Evolutionary conservation across 345 rosid species (phyloP).

Genomic region (Salix arbutifolia): DNA sequence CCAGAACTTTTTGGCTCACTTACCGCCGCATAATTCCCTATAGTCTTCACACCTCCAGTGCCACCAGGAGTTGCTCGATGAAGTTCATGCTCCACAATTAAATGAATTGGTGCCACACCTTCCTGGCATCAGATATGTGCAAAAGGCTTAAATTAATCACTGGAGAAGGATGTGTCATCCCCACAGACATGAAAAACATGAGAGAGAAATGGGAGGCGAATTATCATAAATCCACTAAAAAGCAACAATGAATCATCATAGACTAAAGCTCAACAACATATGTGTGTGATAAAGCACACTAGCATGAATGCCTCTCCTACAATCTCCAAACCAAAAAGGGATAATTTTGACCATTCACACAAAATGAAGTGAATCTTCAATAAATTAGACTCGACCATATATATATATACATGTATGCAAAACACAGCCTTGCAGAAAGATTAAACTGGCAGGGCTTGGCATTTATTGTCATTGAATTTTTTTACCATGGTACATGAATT

Average conservation of each 20-base stretch:
- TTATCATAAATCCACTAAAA: not conserved
- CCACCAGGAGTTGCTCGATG: constrained; percentile 98
- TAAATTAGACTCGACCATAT: not conserved
- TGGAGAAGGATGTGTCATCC: not conserved
- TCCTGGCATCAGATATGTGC: constrained; percentile 48
- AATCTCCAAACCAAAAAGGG: not conserved
- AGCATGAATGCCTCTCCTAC: not conserved
- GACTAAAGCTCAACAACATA: not conserved
- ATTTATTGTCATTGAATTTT: not conserved
- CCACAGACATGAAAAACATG: not conserved
- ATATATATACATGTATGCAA: not conserved
- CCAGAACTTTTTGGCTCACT: constrained; percentile 3
- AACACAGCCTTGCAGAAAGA: not conserved
- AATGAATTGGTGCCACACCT: constrained; percentile 67
- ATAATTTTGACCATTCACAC: not conserved
- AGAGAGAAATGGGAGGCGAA: not conserved
- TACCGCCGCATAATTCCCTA: constrained; percentile 94
- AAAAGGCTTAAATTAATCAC: not conserved
- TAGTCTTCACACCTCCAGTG: constrained; percentile 91
- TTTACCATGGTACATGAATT: not conserved
- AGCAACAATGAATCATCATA: no score
- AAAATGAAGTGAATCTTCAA: not conserved
- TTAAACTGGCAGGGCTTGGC: not conserved
- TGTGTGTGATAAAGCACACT: not conserved
- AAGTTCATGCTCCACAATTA: constrained; percentile 57